phyloP scores from a whole-genome alignment of 1,139 yeast genomes.

The Debaryomyces udenii region DNA sequence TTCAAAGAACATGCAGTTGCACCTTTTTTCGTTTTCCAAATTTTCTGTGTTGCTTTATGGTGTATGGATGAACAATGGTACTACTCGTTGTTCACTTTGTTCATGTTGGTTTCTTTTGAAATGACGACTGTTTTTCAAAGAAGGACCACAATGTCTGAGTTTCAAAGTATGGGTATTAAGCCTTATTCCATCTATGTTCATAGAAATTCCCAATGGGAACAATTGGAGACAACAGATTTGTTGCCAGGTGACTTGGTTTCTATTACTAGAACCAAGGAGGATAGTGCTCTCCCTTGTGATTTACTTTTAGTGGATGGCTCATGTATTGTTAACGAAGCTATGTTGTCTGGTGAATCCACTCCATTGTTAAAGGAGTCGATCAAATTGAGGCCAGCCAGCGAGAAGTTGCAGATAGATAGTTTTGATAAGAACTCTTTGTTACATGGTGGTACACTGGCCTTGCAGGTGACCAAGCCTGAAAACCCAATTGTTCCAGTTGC shows the following conservation, averaged over 20 bases:
- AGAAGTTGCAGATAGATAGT: conserved; percentile 71
- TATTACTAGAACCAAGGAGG: conserved; percentile 84
- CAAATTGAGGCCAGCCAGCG: conserved; percentile 76
- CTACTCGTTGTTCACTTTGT: conserved; percentile 84
- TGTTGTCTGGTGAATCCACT: conserved; percentile 98
- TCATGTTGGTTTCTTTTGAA: conserved; percentile 92
- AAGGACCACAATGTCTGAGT: conserved; percentile 90
- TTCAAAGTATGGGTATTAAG: conserved; percentile 96
- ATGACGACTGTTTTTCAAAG: conserved; percentile 95
- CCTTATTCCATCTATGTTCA: conserved; percentile 78
- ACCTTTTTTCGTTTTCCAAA: conserved; percentile 95
- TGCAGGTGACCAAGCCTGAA: conserved; percentile 82
- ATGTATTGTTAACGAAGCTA: conserved; percentile 94
- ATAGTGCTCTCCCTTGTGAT: conserved; percentile 96
- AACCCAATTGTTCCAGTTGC: conserved; percentile 53
- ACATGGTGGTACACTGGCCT: conserved; percentile 96
- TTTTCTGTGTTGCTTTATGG: conserved; percentile 96
- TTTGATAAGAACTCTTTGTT: conserved; percentile 85
- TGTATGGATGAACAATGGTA: conserved; percentile 97
- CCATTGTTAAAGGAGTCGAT: conserved; percentile 93
- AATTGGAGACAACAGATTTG: conserved; percentile 70
- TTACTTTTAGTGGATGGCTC: conserved; percentile 82
- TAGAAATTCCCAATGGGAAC: conserved; percentile 72
- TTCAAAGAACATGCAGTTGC: conserved; percentile 98
- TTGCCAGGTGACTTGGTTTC: conserved; percentile 95